Evolutionary conservation across 306 rosid genomes (phyloP), one percentile per base, ranked within the genome.

Genomic region (Oxytropis ochrocephala): DNA sequence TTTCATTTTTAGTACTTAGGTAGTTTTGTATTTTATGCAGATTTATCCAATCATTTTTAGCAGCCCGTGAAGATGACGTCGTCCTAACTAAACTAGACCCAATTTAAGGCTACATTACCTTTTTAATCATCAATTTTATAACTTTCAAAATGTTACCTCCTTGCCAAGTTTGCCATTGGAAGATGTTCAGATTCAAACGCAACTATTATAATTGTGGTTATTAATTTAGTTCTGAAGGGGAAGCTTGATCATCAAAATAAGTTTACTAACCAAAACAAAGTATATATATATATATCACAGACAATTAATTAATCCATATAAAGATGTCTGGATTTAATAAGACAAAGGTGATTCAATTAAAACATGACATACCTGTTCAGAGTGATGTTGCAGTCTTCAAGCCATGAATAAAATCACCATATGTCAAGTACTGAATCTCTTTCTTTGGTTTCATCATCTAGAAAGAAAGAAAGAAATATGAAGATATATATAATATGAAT

Each of bases 281-380:
- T n/a, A n/a, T n/a, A n/a, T n/a, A n/a, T n/a, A n/a, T 2, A 24
- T 24, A 24, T 24, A 24, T 24, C 29, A 24, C 29, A 24, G 29
- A 21, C 1, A 21, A 21, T 21, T 21, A 21, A 21, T 2, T 21
- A 21, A 21, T 1, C 24, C 24, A 21, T 21, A 21, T 2, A 21
- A 21, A 21, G 24, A 21, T 21, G 24, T 2, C 24, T 2, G 24
- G 24, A n/a, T n/a, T n/a, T n/a, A n/a, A 21, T 24, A 24, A 24
- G 29, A 24, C 2, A 19, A 18, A 63, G 7, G n/a, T 54, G 21
- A 74, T 42, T 48, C 16, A 53, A 30, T 54, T 16, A 54, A 53
- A 24, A 24, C 29, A 24, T 49, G 4, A 14, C 56, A 53, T 71
- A 82, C 86, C 86, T 82, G 75, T 74, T 73, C 62, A 68, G 43